These are phyloP conservation scores for Fusarium penzigii DNA, from an alignment of 2,329 filamentous ascomycete species.

Conservation along the genomic window DNA sequence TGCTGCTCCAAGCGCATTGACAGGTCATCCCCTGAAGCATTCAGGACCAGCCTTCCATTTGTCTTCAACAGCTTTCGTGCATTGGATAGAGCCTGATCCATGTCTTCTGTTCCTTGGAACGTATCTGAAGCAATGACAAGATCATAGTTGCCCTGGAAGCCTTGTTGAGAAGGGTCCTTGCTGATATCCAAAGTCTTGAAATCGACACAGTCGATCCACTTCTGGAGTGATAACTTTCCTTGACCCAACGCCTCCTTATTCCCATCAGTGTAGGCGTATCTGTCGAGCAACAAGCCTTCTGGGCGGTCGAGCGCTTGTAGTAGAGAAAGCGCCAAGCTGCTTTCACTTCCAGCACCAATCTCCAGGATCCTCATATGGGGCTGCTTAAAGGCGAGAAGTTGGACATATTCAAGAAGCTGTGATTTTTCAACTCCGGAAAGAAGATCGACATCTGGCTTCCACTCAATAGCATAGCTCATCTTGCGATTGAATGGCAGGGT, in stretches of 20 bases:
- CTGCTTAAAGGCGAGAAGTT: slow-evolving; percentile 12
- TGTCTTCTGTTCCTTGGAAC: not conserved
- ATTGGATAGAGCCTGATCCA: slow-evolving; percentile 5
- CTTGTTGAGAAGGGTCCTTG: slow-evolving; percentile 5
- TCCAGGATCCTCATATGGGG: slow-evolving; percentile 14
- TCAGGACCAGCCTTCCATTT: slow-evolving; percentile 5
- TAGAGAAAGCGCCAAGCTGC: not conserved
- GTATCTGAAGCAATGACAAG: slow-evolving; percentile 5
- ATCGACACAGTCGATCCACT: slow-evolving; percentile 7
- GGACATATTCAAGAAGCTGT: slow-evolving; percentile 3
- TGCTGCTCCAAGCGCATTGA: slow-evolving; percentile 1
- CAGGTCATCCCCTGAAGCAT: not conserved
- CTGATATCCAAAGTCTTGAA: slow-evolving; percentile 2
- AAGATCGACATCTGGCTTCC: slow-evolving; percentile 10
- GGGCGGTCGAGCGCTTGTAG: slow-evolving; percentile 10
- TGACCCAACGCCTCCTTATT: not conserved
- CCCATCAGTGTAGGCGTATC: slow-evolving; percentile 6
- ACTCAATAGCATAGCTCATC: slow-evolving; percentile 12
- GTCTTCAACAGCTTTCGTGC: slow-evolving; percentile 9
- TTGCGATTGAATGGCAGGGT: slow-evolving; percentile 11
- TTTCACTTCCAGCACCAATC: slow-evolving; percentile 1
- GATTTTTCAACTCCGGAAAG: not conserved
- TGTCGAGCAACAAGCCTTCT: slow-evolving; percentile 1
- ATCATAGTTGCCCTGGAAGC: slow-evolving; percentile 4
- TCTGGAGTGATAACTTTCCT: not conserved